phyloP scores from a whole-genome alignment of 768 basidiomycete species.

The Coprinellus micaceus region DNA sequence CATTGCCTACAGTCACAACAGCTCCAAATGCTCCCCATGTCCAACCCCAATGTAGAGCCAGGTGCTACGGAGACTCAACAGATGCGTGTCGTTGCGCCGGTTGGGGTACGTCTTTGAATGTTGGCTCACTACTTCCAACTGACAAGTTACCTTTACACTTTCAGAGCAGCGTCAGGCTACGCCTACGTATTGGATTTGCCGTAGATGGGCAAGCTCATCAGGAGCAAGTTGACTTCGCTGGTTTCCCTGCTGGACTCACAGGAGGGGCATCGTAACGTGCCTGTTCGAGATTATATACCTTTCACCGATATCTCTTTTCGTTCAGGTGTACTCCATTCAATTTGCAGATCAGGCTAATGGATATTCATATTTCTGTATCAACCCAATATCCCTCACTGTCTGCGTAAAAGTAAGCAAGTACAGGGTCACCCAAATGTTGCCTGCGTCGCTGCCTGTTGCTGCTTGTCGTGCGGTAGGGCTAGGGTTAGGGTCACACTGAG shows the following conservation, averaged over 20 bases:
- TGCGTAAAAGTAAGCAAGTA: no score
- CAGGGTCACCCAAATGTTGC: no score
- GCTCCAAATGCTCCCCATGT: conserved; percentile 97
- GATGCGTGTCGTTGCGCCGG: conserved; percentile 86
- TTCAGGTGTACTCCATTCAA: no score
- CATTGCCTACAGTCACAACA: conserved; percentile 89
- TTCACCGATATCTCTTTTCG: background rate
- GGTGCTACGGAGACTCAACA: conserved; percentile 90
- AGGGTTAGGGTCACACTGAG: no score
- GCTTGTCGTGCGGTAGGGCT: no score
- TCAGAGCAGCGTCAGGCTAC: conserved; percentile 79
- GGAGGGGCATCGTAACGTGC: conserved; percentile 40
- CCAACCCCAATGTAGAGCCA: conserved; percentile 72
- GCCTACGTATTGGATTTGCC: conserved; percentile 80
- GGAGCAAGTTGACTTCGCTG: conserved; percentile 93
- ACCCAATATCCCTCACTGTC: no score
- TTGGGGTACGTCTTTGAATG: conserved; percentile 60
- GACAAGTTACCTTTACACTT: conserved; percentile 5
- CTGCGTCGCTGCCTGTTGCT: no score
- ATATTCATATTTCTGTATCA: no score
- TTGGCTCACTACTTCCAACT: background rate
- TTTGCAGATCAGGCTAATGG: background rate
- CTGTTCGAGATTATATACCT: background rate
- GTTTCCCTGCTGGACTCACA: conserved; percentile 78
- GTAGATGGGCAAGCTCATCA: conserved; percentile 66